phyloP scores from a whole-genome alignment of 1,139 yeast genomes.

The Yamadazyma diddensiae region DNA sequence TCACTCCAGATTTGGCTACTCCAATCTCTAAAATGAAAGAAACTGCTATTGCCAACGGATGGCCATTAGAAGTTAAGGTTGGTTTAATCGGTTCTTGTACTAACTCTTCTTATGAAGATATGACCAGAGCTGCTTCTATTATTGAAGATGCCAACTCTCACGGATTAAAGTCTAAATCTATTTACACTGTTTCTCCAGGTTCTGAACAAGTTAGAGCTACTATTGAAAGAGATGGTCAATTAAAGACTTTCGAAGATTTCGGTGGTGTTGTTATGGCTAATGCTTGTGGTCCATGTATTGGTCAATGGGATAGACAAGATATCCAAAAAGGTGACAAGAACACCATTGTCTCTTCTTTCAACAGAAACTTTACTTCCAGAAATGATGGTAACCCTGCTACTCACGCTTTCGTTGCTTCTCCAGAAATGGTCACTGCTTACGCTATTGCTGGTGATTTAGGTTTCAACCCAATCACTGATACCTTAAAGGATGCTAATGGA shows the following conservation, averaged over 20 bases:
- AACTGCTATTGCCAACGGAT: constrained; percentile 79
- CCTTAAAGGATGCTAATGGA: constrained; percentile 90
- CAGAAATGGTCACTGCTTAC: constrained; percentile 95
- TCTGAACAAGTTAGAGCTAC: constrained; percentile 99
- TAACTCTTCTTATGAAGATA: constrained; percentile 98
- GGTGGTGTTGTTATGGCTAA: constrained; percentile 97
- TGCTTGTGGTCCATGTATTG: constrained; percentile 99
- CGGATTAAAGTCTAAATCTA: constrained; percentile 87
- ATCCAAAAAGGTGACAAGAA: constrained; percentile 96
- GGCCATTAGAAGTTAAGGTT: constrained; percentile 94
- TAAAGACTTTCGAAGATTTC: constrained; percentile 82
- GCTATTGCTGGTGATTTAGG: constrained; percentile 97
- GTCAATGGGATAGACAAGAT: constrained; percentile 99
- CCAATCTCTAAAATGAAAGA: constrained; percentile 92
- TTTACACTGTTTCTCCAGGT: constrained; percentile 97
- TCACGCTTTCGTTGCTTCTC: constrained; percentile 97
- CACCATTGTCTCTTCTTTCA: constrained; percentile 97
- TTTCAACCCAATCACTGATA: constrained; percentile 96
- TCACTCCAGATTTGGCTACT: constrained; percentile 98
- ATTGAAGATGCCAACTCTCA: constrained; percentile 86
- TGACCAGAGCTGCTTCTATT: constrained; percentile 96
- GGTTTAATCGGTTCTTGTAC: constrained; percentile 99
- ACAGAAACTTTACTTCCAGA: constrained; percentile 99
- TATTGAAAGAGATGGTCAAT: constrained; percentile 95
- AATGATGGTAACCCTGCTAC: constrained; percentile 99